Base-by-base conservation (phyloP, 2,329 filamentous ascomycete species). In the Arthrobotrys sinensis region DNA sequence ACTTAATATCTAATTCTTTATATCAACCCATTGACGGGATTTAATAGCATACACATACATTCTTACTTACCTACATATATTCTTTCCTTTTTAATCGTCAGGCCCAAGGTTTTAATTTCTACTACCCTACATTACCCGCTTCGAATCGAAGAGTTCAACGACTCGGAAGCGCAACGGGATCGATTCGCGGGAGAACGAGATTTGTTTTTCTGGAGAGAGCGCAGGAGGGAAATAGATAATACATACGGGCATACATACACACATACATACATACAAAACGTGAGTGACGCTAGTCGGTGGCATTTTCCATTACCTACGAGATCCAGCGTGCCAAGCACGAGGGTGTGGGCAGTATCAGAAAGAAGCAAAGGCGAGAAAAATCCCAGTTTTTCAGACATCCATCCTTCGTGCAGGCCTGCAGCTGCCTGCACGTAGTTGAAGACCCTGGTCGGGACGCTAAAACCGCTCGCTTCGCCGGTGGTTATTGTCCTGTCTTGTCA, bases 401-500 rank as follows among this genome's bases (percentile, higher is more conserved):
- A 62, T 57, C 52, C 48, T 45, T 43, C 50, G 34, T 46, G 38
- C 53, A 40, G 50, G 60, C 60, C 73, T 78, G 75, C 75, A 78
- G 75, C 67, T 78, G 75, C 75, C 75, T 78, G 75, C 67, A 52
- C 53, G 64, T 64, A 60, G 55, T 60, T 34, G 55, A 32, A 60
- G 55, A 60, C 55, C 55, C 55, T 12, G 43, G 55, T 43, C 46
- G 45, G 48, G 24, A 71, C 66, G 75, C 75, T 78, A 78, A 78
- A 78, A 78, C 60, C 67, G 75, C 75, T 78, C 75, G 75, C 75
- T 78, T 78, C 66, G 66, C 62, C 50, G 72, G 72, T 73, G 55
- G 55, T 64, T 64, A 34, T 64, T 64, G 40, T 64, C 43, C 40
- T 63, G 40, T 43, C 57, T n/a, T 55, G 62, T 52, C 45, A 16